phyloP scores from a whole-genome alignment of 148 eudicot genomes.

The Nyssa sinensis region DNA sequence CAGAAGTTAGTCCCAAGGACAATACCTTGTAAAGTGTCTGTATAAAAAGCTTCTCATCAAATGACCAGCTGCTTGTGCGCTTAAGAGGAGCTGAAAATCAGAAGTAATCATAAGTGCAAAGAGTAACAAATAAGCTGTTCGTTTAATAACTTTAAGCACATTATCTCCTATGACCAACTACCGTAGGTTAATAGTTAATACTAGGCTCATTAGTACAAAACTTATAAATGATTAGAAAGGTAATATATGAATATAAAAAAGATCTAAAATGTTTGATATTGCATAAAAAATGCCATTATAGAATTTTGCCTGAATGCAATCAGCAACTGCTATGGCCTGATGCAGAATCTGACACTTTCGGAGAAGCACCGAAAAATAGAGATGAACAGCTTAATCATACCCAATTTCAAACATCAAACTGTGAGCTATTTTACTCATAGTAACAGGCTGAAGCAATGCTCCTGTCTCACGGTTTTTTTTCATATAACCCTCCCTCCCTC shows the following conservation, averaged over 20 bases:
- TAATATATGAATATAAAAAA: neutral
- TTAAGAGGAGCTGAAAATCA: slow-evolving; percentile 61
- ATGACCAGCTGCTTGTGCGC: slow-evolving; percentile 78
- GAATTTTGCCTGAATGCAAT: neutral
- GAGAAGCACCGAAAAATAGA: no score
- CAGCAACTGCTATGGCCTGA: neutral
- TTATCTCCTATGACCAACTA: neutral
- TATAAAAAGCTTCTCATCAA: slow-evolving; percentile 85
- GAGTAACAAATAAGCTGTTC: slow-evolving; percentile 10
- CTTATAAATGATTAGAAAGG: neutral
- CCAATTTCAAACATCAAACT: no score
- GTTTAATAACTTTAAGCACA: neutral
- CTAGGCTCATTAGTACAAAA: slow-evolving; percentile 12
- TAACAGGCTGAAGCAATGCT: no score
- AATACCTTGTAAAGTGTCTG: slow-evolving; percentile 92
- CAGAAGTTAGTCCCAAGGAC: neutral
- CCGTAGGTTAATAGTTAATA: no score
- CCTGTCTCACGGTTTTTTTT: no score
- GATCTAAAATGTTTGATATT: neutral
- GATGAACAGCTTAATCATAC: no score
- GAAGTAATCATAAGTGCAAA: neutral
- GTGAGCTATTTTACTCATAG: no score
- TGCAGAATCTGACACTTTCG: neutral
- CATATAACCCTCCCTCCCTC: no score
- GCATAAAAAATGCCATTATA: neutral